phyloP scores from a whole-genome alignment of 441 rosid species.

The Gossypium davidsonii region DNA sequence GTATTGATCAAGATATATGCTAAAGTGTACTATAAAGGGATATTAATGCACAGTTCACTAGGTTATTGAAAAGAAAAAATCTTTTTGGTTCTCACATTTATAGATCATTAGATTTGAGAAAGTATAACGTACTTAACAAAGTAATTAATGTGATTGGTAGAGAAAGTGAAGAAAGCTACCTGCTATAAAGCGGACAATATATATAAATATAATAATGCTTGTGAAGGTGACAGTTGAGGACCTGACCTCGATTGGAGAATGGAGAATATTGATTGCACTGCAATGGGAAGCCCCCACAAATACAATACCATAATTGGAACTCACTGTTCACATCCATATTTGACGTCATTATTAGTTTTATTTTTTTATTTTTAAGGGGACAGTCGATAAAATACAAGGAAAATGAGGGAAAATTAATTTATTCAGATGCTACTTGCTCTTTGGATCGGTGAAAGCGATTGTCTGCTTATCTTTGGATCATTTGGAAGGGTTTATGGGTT shows the following conservation, averaged over 20 bases:
- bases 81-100: too few species aligned
- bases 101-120: neutral
- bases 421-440: neutral
- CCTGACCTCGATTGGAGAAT: neutral
- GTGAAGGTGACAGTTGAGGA: conserved; percentile 18
- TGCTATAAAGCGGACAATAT: neutral
- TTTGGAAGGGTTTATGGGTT: neutral
- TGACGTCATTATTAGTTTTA: conserved; percentile 5
- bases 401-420: neutral
- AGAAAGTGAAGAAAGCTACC: neutral
- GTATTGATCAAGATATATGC: too few species aligned
- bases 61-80: too few species aligned
- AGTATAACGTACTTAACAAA: neutral
- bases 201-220: neutral
- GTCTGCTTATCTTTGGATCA: conserved; percentile 10
- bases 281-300: neutral
- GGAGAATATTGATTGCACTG: neutral
- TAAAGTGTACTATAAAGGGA: too few species aligned
- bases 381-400: neutral
- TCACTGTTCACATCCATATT: conserved; percentile 14
- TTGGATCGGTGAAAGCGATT: conserved; percentile 8
- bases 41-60: too few species aligned
- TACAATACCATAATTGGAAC: conserved; percentile 15
- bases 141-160: neutral
- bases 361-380: neutral